Conservation (phyloP, 805 yeast genomes). For the Yamadazyma tumulicola region DNA sequence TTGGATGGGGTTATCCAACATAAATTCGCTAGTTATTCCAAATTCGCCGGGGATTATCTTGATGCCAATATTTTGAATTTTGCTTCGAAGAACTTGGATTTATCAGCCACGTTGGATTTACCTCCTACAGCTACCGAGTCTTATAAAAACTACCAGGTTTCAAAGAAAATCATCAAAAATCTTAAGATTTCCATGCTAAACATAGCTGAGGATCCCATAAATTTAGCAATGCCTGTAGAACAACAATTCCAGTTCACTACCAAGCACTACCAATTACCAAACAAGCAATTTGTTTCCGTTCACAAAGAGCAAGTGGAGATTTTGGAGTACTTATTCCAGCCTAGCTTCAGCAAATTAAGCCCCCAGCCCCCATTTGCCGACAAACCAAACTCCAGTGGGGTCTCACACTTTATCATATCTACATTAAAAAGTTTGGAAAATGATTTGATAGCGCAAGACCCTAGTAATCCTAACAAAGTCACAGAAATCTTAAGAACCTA, state of each 20-base stretch:
- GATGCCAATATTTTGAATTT: constrained; percentile 58
- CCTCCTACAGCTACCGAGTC: constrained; percentile 20
- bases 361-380: constrained; percentile 35
- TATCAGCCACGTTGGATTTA: constrained; percentile 1
- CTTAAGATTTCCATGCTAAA: constrained; percentile 32
- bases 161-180: constrained; percentile 32
- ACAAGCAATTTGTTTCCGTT: constrained; percentile 15
- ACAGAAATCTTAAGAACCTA: constrained; percentile 37
- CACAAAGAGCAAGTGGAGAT: constrained; percentile 14
- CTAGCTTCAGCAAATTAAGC: constrained; percentile 49
- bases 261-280: constrained; percentile 19
- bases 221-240: constrained; percentile 5
- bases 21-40: constrained; percentile 63
- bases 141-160: constrained; percentile 34
- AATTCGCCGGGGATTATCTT: constrained; percentile 82
- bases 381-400: constrained; percentile 47
- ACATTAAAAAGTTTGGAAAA: constrained; percentile 35
- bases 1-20: constrained; percentile 68
- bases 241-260: constrained; percentile 8
- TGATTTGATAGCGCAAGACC: constrained; percentile 30
- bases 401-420: constrained; percentile 36
- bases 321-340: constrained; percentile 71
- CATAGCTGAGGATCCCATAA: constrained; percentile 19
- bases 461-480: constrained; percentile 28
- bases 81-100: constrained; percentile 35